These are phyloP conservation scores for Penicillium nordicum DNA, from an alignment of 2,329 filamentous ascomycete genomes.

Conservation along the genomic window DNA sequence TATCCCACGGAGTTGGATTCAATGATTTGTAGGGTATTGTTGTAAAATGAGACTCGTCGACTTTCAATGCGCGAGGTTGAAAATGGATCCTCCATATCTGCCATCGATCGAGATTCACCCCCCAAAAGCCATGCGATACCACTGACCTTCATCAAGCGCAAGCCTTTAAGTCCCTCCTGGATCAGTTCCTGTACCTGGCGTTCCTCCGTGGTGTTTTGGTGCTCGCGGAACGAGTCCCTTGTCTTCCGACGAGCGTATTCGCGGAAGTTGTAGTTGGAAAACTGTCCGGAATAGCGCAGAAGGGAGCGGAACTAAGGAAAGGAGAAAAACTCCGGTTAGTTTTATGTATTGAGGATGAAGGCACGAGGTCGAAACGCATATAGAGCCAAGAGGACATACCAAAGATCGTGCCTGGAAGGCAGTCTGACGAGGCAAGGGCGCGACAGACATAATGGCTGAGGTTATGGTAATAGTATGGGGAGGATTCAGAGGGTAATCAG, in stretches of 20 bases:
- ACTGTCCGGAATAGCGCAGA: conserved; percentile 79
- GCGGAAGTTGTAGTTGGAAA: conserved; percentile 94
- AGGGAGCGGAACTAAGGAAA: conserved; percentile 77
- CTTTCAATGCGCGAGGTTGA: neutral
- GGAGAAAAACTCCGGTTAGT: neutral
- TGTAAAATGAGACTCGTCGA: neutral
- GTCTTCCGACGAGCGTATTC: conserved; percentile 93
- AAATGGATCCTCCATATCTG: neutral
- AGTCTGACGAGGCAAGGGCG: conserved; percentile 40
- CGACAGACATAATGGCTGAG: conserved; percentile 43
- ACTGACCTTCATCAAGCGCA: conserved; percentile 86
- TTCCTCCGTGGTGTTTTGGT: conserved; percentile 68
- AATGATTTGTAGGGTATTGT: neutral
- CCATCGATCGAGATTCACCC: neutral
- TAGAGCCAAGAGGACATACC: conserved; percentile 30
- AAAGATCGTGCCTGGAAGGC: conserved; percentile 49
- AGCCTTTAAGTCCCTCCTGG: conserved; percentile 79
- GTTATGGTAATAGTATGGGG: neutral
- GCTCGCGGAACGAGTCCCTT: conserved; percentile 82
- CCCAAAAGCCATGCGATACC: neutral
- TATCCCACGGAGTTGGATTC: neutral
- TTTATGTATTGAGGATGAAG: neutral
- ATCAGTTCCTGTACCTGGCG: conserved; percentile 81
- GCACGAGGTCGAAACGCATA: neutral
- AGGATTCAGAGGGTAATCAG: neutral